Base-by-base conservation (phyloP, 768 basidiomycete species). In the Macrolepiota fuliginosa region DNA sequence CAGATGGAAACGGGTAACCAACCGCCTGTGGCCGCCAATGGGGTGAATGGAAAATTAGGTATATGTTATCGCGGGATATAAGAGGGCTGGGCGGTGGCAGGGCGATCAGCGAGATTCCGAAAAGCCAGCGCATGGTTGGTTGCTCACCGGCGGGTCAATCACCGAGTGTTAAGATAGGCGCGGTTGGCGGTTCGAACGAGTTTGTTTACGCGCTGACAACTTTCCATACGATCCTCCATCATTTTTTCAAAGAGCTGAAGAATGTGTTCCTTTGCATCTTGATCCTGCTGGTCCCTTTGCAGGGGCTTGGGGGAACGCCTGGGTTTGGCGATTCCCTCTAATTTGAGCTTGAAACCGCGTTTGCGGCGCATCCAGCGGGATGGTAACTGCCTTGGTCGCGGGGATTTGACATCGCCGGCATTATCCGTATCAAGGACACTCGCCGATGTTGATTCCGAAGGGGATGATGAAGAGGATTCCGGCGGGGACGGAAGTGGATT, bases 191-290 rank as follows among this genome's bases (percentile, higher is more conserved):
- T 75, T 53, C 76, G 74, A 40, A 89, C 81, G 63, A 91, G 76
- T 51, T 79, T 80, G 64, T 83, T 83, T 56, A 89, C 78, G 36
- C 88, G 79, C 64, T 87, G 81, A 71, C 90, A 91, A 68, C 87
- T 90, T 72, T 90, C 89, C 81, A 91, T 85, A 58, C 90, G 81
- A 2, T 84, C 79, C 67, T 89, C 86, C 77, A 90, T 83, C 76
- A 91, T 85, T 62, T 83, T 81, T 61, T 87, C 87, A 68, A 88
- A 89, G 78, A 85, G 81, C 66, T 85, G 81, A 62, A 91, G 74
- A 56, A 91, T 79, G 57, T 79, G 82, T 27, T 85, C 80, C 47
- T 71, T 69, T 61, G 57, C 56, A 52, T 22, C 54, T 53, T 66
- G 56, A 47, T 62, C 63, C 6, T 36, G 56, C 53, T 62, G 69